Evolutionary conservation across 495 filamentous ascomycete genomes (phyloP), one percentile per base, ranked within the genome.

Genomic region (Polyplosphaeria fusca): DNA sequence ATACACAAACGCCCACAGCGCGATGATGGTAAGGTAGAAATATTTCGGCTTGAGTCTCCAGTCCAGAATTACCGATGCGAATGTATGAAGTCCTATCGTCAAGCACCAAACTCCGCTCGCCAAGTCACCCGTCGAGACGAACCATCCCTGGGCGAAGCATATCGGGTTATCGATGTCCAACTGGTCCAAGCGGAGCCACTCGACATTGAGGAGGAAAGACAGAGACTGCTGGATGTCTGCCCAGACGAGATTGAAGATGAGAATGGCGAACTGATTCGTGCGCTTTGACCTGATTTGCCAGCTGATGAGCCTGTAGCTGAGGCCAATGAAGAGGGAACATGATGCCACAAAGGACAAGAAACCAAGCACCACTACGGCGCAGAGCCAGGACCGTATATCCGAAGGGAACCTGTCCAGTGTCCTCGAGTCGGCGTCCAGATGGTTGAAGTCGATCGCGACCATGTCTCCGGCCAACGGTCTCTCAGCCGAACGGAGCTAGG

Each of bases 141-240:
- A 83, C 73, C 85, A 83, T 24, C 83, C 87, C 68, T 91, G 86
- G 0, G 79, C 76, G 61, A 79, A 87, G 69, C 86, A 91, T 2
- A 78, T 76, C 11, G 55, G 49, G 2, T 75, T 66, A 0, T 74
- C 76, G 4, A 75, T 77, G 4, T 84, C 38, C 46, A 91, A 83
- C 27, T 72, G 70, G 61, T 87, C 72, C 2, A 71, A 64, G 5
- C 62, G 54, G n/a, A 86, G 70, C 81, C 86, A 87, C 53, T 79
- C 75, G 28, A 81, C 67, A 64, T 82, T 88, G 43, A 90, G 73
- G 28, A 87, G 57, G 64, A 89, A 90, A 14, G 84, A 82, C 4
- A 80, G 70, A 0, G 83, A 75, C 68, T 89, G 86, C 62, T 86
- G 84, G 40, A 90, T 74, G 67, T 90, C 87, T 51, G 87, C 87